Evolutionary conservation across 139 green algal genomes (phyloP).

Genomic region (Chlamydomonas sphaeroides): DNA sequence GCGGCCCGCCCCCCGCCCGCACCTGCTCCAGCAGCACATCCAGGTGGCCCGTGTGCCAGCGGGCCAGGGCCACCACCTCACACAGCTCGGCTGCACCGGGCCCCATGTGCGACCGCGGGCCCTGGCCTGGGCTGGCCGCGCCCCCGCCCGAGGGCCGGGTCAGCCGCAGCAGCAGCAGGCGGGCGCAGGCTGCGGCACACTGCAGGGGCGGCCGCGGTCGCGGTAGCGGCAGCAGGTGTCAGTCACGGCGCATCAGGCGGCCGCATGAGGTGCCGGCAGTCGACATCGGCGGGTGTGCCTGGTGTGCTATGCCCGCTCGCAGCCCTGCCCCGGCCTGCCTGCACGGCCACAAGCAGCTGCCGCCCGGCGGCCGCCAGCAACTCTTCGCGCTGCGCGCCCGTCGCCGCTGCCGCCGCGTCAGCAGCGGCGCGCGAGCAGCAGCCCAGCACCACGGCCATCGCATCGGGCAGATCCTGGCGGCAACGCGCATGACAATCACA

Average conservation of each 20-base stretch:
- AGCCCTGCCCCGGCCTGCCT: not conserved
- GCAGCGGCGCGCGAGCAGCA: not conserved
- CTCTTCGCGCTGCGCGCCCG: not conserved
- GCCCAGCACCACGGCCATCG: not conserved
- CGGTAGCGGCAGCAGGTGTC: not conserved
- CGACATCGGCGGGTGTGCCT: not conserved
- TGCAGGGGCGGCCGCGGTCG: not conserved
- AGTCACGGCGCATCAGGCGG: not conserved
- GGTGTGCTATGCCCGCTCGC: no score
- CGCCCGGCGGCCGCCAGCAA: not conserved
- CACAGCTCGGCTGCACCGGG: conserved; percentile 2
- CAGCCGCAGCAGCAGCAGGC: not conserved
- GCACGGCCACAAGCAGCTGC: not conserved
- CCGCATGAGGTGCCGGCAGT: not conserved
- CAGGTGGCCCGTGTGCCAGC: not conserved
- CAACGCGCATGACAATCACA: not conserved
- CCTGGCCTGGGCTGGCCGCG: not conserved
- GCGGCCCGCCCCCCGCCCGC: not conserved
- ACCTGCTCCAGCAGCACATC: conserved; percentile 6
- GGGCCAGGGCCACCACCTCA: not conserved
- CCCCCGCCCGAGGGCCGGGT: no score
- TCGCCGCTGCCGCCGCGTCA: not conserved
- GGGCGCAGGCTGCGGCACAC: not conserved
- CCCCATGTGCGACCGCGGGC: no score
- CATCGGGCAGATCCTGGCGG: not conserved